Percentiles rank a stretch among this genome's conserved stretches.
phyloP scores from a whole-genome alignment of 805 yeast species.

The Candida mattraensis region DNA sequence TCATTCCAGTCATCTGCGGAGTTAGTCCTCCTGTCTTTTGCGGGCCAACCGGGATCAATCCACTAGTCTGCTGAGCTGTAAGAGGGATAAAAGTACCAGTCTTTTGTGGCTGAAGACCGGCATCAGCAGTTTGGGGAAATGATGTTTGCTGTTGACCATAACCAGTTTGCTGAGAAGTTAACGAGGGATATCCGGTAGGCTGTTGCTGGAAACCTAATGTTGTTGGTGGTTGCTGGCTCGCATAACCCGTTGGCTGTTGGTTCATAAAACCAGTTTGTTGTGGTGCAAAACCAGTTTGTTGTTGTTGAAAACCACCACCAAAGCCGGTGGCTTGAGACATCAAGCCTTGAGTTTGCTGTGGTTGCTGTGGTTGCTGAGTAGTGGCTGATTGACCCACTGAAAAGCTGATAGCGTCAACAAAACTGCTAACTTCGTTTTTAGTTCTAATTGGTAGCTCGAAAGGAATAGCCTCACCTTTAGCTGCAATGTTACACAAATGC shows the following conservation, averaged over 20 bases:
- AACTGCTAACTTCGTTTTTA: slow-evolving; percentile 80
- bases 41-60: slow-evolving; percentile 25
- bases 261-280: slow-evolving; percentile 50
- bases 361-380: slow-evolving; percentile 5
- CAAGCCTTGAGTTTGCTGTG: slow-evolving; percentile 31
- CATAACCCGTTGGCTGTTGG: slow-evolving; percentile 11
- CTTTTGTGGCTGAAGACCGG: slow-evolving; percentile 56
- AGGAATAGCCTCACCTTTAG: slow-evolving; percentile 80
- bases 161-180: slow-evolving; percentile 3
- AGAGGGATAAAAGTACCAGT: slow-evolving; percentile 64
- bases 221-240: too few relatives aligned
- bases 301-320: slow-evolving; percentile 39
- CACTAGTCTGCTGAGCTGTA: slow-evolving; percentile 34
- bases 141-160: neutral
- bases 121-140: neutral
- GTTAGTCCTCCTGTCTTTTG: slow-evolving; percentile 39
- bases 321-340: slow-evolving; percentile 29
- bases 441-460: slow-evolving; percentile 66
- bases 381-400: slow-evolving; percentile 55
- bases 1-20: slow-evolving; percentile 36
- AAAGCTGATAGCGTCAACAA: slow-evolving; percentile 86
- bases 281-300: slow-evolving; percentile 45
- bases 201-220: slow-evolving; percentile 6
- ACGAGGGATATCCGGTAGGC: slow-evolving; percentile 1
- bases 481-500: slow-evolving; percentile 76